Evolutionary conservation across 805 yeast genomes (phyloP).

Genomic region (Starmerella apicola): DNA sequence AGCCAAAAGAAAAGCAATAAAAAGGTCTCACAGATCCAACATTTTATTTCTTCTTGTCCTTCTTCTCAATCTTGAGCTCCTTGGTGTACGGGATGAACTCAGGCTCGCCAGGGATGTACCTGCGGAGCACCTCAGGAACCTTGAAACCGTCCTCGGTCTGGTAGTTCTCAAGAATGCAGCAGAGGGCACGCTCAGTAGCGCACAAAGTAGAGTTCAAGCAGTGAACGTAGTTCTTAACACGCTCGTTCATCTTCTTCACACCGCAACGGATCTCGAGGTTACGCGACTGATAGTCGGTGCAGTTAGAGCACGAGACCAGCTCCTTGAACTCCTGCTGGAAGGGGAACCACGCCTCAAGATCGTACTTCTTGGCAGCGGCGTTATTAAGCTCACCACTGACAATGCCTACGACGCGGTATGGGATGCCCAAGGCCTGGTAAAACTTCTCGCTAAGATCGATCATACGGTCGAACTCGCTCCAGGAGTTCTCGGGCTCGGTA

Average conservation of each 20-base stretch:
- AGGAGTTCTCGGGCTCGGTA: slow-evolving; percentile 95
- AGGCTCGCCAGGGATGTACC: slow-evolving; percentile 96
- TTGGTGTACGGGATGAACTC: slow-evolving; percentile 84
- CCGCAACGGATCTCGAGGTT: slow-evolving; percentile 98
- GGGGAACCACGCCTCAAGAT: slow-evolving; percentile 99
- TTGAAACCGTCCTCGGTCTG: slow-evolving; percentile 92
- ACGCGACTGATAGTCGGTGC: slow-evolving; percentile 98
- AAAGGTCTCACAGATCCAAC: too few relatives aligned
- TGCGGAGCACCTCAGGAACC: slow-evolving; percentile 90
- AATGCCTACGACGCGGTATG: slow-evolving; percentile 94
- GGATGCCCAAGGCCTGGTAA: slow-evolving; percentile 80
- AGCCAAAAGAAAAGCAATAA: too few relatives aligned
- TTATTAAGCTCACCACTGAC: slow-evolving; percentile 98
- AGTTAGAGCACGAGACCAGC: slow-evolving; percentile 94
- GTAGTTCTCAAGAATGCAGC: slow-evolving; percentile 95
- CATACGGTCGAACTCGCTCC: slow-evolving; percentile 97
- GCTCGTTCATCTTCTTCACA: slow-evolving; percentile 86
- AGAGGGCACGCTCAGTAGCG: slow-evolving; percentile 96
- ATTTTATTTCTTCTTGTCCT: slow-evolving; percentile 15
- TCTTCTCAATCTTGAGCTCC: slow-evolving; percentile 40
- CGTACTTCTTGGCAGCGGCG: slow-evolving; percentile 98
- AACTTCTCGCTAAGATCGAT: slow-evolving; percentile 82
- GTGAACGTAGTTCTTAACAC: slow-evolving; percentile 95
- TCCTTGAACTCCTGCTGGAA: slow-evolving; percentile 97
- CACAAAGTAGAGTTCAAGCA: slow-evolving; percentile 94